Percentiles rank a stretch among this genome's conserved stretches.
Conservation (phyloP, 148 eudicot genomes). For the Rhododendron ovatum region DNA sequence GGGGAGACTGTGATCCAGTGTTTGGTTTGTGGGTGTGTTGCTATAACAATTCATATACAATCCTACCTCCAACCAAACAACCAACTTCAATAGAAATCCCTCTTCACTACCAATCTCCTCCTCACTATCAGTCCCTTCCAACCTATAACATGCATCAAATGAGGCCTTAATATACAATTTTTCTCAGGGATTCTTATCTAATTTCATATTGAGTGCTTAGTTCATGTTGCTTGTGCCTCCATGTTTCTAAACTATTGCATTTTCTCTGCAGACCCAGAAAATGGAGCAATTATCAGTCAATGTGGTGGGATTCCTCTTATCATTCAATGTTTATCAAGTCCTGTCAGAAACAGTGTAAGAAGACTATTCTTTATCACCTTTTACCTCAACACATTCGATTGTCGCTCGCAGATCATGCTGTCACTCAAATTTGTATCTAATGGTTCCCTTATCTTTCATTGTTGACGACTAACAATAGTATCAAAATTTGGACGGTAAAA, state of each 20-base stretch:
- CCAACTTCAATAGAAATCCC: not conserved
- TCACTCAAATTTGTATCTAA: not conserved
- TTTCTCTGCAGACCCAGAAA: constrained; percentile 27
- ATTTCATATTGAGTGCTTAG: not conserved
- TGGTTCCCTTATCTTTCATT: not conserved
- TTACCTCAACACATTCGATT: not conserved
- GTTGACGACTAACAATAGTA: not conserved
- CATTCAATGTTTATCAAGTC: constrained; percentile 28
- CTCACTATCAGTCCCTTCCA: not conserved
- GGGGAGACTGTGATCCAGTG: too few species aligned
- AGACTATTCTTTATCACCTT: not conserved
- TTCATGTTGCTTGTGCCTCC: not conserved
- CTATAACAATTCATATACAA: not conserved
- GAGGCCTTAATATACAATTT: not conserved
- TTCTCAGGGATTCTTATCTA: not conserved
- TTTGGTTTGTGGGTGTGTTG: too few species aligned
- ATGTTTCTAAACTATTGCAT: constrained; percentile 31
- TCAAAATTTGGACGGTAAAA: not conserved
- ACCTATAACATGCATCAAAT: not conserved
- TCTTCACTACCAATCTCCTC: not conserved
- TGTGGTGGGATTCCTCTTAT: constrained; percentile 22
- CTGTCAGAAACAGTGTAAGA: constrained; percentile 23
- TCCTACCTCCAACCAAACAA: not conserved
- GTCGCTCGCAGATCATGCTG: not conserved
- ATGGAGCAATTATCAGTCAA: constrained; percentile 18